phyloP scores from a whole-genome alignment of 305 asterid species.

The Solanum hybrid region DNA sequence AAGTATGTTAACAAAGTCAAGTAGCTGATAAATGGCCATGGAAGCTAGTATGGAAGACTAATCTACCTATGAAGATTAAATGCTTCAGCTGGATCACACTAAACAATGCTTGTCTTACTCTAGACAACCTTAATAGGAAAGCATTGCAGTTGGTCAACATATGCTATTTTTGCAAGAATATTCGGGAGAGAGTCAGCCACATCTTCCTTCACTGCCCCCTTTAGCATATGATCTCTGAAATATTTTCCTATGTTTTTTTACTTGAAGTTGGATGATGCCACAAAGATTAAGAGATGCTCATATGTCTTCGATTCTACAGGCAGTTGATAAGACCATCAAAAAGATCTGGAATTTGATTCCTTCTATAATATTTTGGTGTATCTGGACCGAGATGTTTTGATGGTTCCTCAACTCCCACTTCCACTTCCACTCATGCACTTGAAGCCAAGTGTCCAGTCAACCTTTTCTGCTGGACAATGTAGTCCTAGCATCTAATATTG shows the following conservation, averaged over 20 bases:
- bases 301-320: not conserved
- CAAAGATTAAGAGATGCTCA: not conserved
- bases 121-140: not conserved
- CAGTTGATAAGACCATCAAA: not conserved
- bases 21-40: not conserved
- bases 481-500: not conserved
- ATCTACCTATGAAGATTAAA: not conserved
- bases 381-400: not conserved
- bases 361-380: not conserved
- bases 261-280: not conserved
- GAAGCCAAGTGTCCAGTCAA: not conserved
- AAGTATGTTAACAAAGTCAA: not conserved
- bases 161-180: not conserved
- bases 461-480: not conserved
- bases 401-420: not conserved
- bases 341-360: not conserved
- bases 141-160: not conserved
- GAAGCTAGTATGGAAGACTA: not conserved
- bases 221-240: not conserved
- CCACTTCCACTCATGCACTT: not conserved
- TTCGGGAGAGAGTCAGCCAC: not conserved
- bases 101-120: not conserved
- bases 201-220: not conserved
- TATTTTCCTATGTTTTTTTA: not conserved
- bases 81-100: not conserved